These are phyloP conservation scores for Fagus crenata DNA, from an alignment of 306 rosid genomes.

Conservation along the genomic window DNA sequence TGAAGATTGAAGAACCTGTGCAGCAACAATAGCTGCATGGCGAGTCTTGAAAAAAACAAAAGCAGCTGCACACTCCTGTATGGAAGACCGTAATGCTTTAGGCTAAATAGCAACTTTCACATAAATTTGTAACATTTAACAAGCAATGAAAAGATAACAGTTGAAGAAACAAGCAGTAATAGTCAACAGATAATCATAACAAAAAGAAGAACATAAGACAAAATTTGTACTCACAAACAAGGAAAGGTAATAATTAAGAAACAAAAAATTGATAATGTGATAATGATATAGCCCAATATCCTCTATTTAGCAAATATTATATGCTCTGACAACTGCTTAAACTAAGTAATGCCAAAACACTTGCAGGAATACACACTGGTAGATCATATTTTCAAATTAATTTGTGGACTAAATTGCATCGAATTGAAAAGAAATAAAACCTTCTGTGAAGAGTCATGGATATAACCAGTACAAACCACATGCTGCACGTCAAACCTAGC, in stretches of 20 bases:
- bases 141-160: background rate
- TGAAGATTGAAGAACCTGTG: slow-evolving; percentile 78
- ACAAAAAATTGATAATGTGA: background rate
- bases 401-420: background rate
- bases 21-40: slow-evolving; percentile 65
- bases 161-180: background rate
- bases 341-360: background rate
- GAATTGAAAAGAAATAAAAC: background rate
- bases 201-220: background rate
- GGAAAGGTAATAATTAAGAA: background rate
- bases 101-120: background rate
- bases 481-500: slow-evolving; percentile 6
- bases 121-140: background rate
- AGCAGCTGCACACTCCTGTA: slow-evolving; percentile 88
- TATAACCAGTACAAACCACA: slow-evolving; percentile 13
- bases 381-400: background rate
- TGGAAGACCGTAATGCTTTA: slow-evolving; percentile 18
- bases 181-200: background rate
- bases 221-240: background rate
- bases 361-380: background rate
- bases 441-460: background rate
- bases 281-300: background rate
- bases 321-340: background rate
- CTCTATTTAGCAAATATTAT: background rate
- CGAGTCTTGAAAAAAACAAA: slow-evolving; percentile 94